These are phyloP conservation scores for Chlamydomonas sp. DNA, from an alignment of 139 green algal species.

Conservation along the genomic window DNA sequence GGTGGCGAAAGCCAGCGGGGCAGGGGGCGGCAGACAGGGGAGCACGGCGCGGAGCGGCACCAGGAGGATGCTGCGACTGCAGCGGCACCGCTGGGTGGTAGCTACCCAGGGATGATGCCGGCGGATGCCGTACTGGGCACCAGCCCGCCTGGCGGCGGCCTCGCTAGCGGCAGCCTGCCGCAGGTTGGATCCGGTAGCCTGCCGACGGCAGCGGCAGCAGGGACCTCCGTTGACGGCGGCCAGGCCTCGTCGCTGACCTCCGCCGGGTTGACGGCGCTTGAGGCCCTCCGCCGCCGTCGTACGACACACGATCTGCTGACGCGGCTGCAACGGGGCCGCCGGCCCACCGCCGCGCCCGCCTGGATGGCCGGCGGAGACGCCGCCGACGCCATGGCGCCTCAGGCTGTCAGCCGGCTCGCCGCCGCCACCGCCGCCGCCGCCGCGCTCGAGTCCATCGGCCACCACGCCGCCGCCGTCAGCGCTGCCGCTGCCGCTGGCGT, in stretches of 20 bases:
- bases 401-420: neutral
- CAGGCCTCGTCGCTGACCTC: conserved; percentile 11
- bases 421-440: conserved; percentile 25
- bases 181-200: neutral
- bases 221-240: neutral
- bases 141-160: neutral
- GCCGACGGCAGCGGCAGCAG: neutral
- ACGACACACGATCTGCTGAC: neutral
- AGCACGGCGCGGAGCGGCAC: too few species aligned
- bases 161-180: neutral
- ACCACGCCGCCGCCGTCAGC: conserved; percentile 5
- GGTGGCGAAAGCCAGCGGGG: neutral
- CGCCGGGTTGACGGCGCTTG: neutral
- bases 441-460: conserved; percentile 30
- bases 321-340: conserved; percentile 47
- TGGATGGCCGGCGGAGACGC: conserved; percentile 15
- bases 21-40: too few species aligned
- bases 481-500: neutral
- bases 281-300: conserved; percentile 14
- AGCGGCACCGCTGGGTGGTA: neutral
- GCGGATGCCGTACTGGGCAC: neutral
- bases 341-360: conserved; percentile 45
- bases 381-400: conserved; percentile 29
- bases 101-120: neutral
- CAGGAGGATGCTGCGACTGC: neutral